Base-by-base conservation (phyloP, 2,329 filamentous ascomycete genomes). In the Parafenestella ontariensis region DNA sequence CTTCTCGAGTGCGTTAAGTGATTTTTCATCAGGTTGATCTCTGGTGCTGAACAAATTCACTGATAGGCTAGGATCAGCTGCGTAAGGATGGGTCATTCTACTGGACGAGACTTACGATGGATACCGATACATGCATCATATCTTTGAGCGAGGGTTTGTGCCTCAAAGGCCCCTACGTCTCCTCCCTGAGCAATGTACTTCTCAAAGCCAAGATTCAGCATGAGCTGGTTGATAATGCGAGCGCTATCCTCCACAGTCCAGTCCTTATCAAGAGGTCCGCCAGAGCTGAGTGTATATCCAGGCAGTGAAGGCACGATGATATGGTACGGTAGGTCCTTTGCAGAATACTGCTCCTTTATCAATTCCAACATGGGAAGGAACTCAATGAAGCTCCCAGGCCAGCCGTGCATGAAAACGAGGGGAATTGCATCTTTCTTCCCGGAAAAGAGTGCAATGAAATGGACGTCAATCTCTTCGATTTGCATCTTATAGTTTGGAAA, bases 181-280 rank as follows among this genome's bases (percentile, higher is more conserved):
- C 85, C 85, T 5, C 85, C 85, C 62, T 87, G 84, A 0, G 77
- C 78, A 11, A 86, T 67, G 54, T 87, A 87, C 2, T 81, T 82
- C 1, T 66, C 54, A 52, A 87, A 85, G 0, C 85, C 85, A 0
- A 87, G 76, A 0, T 77, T 76, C 3, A 79, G 52, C 82, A 87
- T 85, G 15, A 87, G 61, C 26, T 78, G 72, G 67, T 87, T 74
- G 46, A 86, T 72, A n/a, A 83, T 67, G 1, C 73, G 66, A 0
- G 81, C 76, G 24, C 70, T 75, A 42, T 81, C 77, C 1, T 71
- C 47, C 2, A 76, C 49, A 0, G 61, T 69, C 59, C 79, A 84
- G 50, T 85, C 70, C 18, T 72, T 75, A 40, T 82, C 77, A 7
- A 76, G 39, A 0, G 84, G 80, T 1, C 79, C 78, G 0, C 77